A percentile compares a stretch with the other conserved stretches of the same genome.
phyloP scores from a whole-genome alignment of 1,139 yeast species.

The Sugiyamaella novakii region DNA sequence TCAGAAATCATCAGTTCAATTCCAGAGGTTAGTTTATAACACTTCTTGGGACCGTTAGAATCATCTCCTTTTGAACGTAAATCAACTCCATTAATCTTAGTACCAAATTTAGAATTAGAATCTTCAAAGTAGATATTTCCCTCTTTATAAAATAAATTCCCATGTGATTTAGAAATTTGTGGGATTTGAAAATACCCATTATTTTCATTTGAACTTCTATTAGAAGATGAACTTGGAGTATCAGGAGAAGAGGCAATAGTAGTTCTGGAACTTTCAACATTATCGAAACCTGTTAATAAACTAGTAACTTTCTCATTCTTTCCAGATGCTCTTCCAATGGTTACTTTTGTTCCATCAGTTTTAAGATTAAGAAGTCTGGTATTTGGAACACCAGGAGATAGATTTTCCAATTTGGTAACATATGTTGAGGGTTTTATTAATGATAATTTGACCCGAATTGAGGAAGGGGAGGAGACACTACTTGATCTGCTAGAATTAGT shows the following conservation, averaged over 20 bases:
- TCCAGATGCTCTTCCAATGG: constrained; percentile 22
- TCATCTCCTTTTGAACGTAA: constrained; percentile 2
- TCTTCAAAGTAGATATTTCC: constrained; percentile 26
- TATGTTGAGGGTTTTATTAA: not conserved
- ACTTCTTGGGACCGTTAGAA: not conserved
- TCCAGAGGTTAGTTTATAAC: not conserved
- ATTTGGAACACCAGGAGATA: not conserved
- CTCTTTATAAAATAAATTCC: constrained; percentile 21
- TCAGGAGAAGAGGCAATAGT: not conserved
- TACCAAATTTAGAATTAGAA: constrained; percentile 28
- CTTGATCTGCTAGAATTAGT: not conserved
- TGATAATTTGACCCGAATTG: not conserved
- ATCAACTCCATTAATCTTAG: constrained; percentile 13
- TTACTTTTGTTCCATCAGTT: constrained; percentile 8
- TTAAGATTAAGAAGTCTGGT: not conserved
- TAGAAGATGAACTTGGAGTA: constrained; percentile 2
- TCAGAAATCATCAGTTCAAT: not conserved
- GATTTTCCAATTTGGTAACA: not conserved
- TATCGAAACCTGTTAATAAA: no score
- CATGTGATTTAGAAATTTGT: constrained; percentile 32
- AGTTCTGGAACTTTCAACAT: not conserved
- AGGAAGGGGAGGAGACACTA: not conserved
- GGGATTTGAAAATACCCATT: constrained; percentile 28
- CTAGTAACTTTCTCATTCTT: not conserved
- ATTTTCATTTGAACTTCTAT: constrained; percentile 16